Evolutionary conservation across 177 flowering plant species (phyloP).

Genomic region (Vitis hybrid): DNA sequence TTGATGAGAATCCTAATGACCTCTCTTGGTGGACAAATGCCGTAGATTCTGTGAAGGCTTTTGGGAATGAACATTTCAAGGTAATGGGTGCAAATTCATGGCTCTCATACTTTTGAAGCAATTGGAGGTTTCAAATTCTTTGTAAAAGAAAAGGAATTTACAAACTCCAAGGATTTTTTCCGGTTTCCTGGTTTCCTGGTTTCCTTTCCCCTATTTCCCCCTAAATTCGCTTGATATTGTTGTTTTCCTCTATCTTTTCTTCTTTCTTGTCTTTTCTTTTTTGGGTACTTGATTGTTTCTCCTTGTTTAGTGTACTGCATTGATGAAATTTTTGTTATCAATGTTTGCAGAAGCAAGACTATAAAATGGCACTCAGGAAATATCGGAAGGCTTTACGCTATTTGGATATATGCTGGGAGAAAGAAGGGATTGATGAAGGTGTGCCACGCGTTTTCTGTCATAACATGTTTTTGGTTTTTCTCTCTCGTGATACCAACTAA

Average conservation of each 20-base stretch:
- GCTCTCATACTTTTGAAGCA: neutral
- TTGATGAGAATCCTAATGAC: constrained; percentile 58
- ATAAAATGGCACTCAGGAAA: constrained; percentile 85
- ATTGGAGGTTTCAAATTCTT: neutral
- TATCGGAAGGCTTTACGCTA: constrained; percentile 87
- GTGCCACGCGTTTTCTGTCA: neutral
- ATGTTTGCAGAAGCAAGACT: constrained; percentile 71
- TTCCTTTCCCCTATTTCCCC: neutral
- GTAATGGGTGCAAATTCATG: constrained; percentile 27
- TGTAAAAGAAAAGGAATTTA: too few relatives aligned
- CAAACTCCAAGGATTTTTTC: too few relatives aligned
- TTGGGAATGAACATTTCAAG: constrained; percentile 84
- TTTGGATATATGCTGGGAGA: constrained; percentile 96
- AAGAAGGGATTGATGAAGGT: constrained; percentile 92
- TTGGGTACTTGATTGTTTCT: neutral
- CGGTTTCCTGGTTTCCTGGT: too few relatives aligned
- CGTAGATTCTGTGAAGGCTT: constrained; percentile 68
- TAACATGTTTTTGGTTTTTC: neutral
- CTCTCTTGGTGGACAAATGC: constrained; percentile 86
- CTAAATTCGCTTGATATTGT: neutral
- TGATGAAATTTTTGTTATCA: neutral
- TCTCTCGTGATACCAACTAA: neutral
- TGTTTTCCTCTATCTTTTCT: too few relatives aligned
- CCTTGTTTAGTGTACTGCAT: neutral
- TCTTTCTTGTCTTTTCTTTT: neutral